Percentiles rank a stretch among this genome's conserved stretches.
Evolutionary conservation across 768 basidiomycete species (phyloP).

Genomic region (Rhizopogon vesiculosus): DNA sequence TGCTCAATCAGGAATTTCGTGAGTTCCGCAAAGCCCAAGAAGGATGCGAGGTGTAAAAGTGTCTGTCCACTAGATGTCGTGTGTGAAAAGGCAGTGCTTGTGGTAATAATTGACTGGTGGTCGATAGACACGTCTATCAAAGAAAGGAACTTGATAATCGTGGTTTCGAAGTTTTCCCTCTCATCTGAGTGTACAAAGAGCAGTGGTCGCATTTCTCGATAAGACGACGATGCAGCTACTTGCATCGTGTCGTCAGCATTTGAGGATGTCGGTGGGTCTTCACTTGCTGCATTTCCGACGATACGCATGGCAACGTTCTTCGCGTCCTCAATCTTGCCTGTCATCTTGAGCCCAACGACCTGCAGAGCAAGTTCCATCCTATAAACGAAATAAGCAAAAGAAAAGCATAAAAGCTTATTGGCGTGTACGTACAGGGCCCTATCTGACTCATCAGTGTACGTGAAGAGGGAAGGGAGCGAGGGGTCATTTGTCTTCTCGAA

Average conservation of each 20-base stretch:
- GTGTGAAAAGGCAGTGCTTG: slow-evolving; percentile 61
- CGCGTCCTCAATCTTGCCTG: slow-evolving; percentile 90
- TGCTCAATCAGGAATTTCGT: slow-evolving; percentile 67
- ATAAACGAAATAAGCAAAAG: slow-evolving; percentile 12
- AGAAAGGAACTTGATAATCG: slow-evolving; percentile 77
- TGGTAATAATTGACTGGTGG: slow-evolving; percentile 33
- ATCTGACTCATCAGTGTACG: slow-evolving; percentile 88
- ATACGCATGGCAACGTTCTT: slow-evolving; percentile 92
- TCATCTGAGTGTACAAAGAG: slow-evolving; percentile 52
- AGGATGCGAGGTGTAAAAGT: slow-evolving; percentile 80
- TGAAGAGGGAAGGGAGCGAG: slow-evolving; percentile 63
- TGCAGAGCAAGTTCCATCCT: slow-evolving; percentile 96
- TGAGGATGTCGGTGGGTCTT: slow-evolving; percentile 38
- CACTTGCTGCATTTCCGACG: slow-evolving; percentile 66
- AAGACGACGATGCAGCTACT: slow-evolving; percentile 37
- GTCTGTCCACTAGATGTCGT: slow-evolving; percentile 75
- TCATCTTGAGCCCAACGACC: slow-evolving; percentile 95
- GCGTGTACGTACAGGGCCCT: slow-evolving; percentile 66
- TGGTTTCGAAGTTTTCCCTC: slow-evolving; percentile 62
- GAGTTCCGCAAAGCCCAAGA: slow-evolving; percentile 71
- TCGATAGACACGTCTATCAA: slow-evolving; percentile 66
- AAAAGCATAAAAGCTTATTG: slow-evolving; percentile 1
- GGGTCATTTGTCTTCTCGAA: slow-evolving; percentile 57
- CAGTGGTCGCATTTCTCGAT: slow-evolving; percentile 52
- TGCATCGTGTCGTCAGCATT: slow-evolving; percentile 48